Base-by-base conservation (phyloP, 2,329 filamentous ascomycete species). In the Calonectria pseudoturangicola region DNA sequence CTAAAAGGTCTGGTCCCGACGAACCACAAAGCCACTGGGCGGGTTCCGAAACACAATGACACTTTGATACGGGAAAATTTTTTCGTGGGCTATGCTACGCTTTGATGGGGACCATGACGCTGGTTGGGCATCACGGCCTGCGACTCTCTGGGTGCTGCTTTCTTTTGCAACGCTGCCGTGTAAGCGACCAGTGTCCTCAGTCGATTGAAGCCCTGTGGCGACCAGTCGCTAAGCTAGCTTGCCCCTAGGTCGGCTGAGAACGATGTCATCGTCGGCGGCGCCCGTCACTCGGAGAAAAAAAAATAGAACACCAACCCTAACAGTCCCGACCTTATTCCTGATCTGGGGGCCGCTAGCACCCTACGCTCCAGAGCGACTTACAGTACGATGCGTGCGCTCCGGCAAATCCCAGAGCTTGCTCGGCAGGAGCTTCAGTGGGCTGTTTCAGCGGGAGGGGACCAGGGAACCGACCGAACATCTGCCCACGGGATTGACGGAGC, bases 261-360 rank as follows among this genome's bases (percentile, higher is more conserved):
- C 77, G 63, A 77, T 78, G 78, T 78, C 72, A 78, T 77, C 56
- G 71, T 79, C 78, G 78, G 77, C 78, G 79, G 71, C 75, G 66
- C 72, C 78, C 78, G 77, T 64, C 62, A 30, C 18, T 51, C 54
- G 36, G 45, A 50, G 39, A 51, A 68, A 64, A 60, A 62, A 60
- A 62, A 51, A 21, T 21, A 21, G 21, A 58, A 51, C 41, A 45
- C 41, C 67, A 51, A 65, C 43, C 62, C 67, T 62, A 72, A 73
- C 69, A 15, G 30, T 58, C 12, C 58, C 45, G 65, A 41, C 54
- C 45, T 64, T 64, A 30, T 72, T 43, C 60, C 36, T 47, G 50
- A 21, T 43, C 64, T 21, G 45, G 71, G 68, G 62, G 54, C 27
- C 56, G 64, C 68, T 54, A 71, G 21, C 21, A 21, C 21, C 21